Base-by-base conservation (phyloP, 2,329 filamentous ascomycete species). In the Colletotrichum brevisporum region DNA sequence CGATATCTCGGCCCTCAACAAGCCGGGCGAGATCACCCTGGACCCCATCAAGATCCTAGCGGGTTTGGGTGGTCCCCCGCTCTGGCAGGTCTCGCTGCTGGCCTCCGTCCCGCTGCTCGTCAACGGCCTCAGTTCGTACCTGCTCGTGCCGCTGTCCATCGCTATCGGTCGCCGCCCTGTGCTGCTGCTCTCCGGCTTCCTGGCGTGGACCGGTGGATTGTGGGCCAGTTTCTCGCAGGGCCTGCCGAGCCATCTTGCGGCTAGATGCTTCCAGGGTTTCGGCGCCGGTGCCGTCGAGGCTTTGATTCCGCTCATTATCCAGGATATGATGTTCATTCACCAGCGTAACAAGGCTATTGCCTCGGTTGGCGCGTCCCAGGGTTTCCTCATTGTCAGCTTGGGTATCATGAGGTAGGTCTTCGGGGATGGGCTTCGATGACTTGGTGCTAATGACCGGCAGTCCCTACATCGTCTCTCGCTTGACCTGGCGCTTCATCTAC, bases 261-360 rank as follows among this genome's bases (percentile, higher is more conserved):
- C 79, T 2, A 69, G 79, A 9, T 76, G 74, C 21, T 66, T 81
- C 15, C 75, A 81, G 67, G 80, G 78, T 0, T 70, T 82, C 9
- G 80, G 79, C 1, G 78, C 77, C 0, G 79, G 79, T 4, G 75
- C 79, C 0, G 77, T 79, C 16, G 78, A 80, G 67, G 78, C 79
- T 1, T 64, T 82, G 21, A 75, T 82, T 6, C 80, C 80, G 3
- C 73, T 82, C 12, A 78, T 82, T 39, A 75, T 80, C 1, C 79
- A 81, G 73, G 80, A 82, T 48, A 75, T 82, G 47, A 76, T 80
- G 51, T 82, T 82, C 39, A 75, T 81, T 18, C 80, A 82, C 62
- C 75, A 82, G 74, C 75, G 80, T 4, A 79, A 78, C 69, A 73
- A 73, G 59, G 79, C 76, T 12, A 75, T 80, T 47, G 76, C 79